A percentile compares a stretch with the other conserved stretches of the same genome.
phyloP scores from a whole-genome alignment of 2,329 filamentous ascomycete species.

The Fusarium pseudograminearum region DNA sequence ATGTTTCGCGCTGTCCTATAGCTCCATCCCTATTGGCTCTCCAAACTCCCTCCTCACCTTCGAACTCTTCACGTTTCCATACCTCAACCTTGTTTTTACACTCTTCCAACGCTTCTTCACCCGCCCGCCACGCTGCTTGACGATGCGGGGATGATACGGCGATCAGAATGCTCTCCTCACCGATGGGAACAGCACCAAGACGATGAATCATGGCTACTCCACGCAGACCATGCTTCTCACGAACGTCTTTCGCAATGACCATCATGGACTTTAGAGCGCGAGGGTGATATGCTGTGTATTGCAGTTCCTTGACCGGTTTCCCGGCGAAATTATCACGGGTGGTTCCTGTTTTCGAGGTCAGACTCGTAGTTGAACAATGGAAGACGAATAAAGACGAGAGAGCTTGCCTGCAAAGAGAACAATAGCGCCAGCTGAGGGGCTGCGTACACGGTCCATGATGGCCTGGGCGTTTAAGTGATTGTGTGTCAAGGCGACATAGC shows the following conservation, averaged over 20 bases:
- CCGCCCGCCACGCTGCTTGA: slow-evolving; percentile 85
- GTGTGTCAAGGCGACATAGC: slow-evolving; percentile 77
- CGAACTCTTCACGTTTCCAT: slow-evolving; percentile 94
- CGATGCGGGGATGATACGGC: slow-evolving; percentile 87
- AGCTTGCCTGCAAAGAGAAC: slow-evolving; percentile 78
- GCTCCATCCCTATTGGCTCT: slow-evolving; percentile 85
- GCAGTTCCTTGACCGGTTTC: slow-evolving; percentile 78
- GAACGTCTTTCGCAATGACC: slow-evolving; percentile 69
- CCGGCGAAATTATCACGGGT: slow-evolving; percentile 80
- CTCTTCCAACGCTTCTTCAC: slow-evolving; percentile 88
- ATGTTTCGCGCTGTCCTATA: slow-evolving; percentile 60
- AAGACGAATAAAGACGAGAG: not conserved
- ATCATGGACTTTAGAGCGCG: slow-evolving; percentile 77
- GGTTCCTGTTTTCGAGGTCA: slow-evolving; percentile 62
- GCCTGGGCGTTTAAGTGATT: slow-evolving; percentile 67
- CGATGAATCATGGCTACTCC: slow-evolving; percentile 86
- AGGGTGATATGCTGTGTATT: slow-evolving; percentile 80
- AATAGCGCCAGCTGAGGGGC: slow-evolving; percentile 78
- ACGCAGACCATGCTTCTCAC: slow-evolving; percentile 71
- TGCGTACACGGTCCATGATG: slow-evolving; percentile 76
- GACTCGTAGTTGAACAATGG: slow-evolving; percentile 1
- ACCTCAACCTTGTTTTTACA: slow-evolving; percentile 92
- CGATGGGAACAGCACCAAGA: slow-evolving; percentile 85
- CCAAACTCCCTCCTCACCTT: slow-evolving; percentile 82
- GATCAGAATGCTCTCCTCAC: slow-evolving; percentile 93